Evolutionary conservation across 176 grass and related monocot species (phyloP), one percentile per base, ranked within the genome.

Genomic region (Paspalum vaginatum): DNA sequence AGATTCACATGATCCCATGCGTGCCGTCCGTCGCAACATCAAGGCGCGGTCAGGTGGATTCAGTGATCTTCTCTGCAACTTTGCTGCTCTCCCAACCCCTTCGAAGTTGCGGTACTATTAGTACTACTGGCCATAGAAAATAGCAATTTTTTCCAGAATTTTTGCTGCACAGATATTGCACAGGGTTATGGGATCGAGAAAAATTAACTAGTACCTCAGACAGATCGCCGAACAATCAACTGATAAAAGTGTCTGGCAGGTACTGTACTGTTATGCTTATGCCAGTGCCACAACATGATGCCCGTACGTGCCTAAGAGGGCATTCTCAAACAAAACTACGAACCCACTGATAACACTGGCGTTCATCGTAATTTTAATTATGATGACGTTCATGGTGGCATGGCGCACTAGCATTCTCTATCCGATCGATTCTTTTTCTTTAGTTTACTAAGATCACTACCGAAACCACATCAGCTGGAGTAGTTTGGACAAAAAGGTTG

Each of bases 1-100:
- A 51, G 11, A 39, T 11, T 85, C 77, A 85, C 82, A 70, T 89
- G 87, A 89, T 89, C 74, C 67, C 58, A 65, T 65, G 66, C 48
- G 79, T 65, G n/a, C 22, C 54, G 16, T 39, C 63, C 8, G 15
- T 41, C 25, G 63, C 82, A 70, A 20, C 82, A 50, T 71, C 68
- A 81, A 72, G 26, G 27, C 17, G 57, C 72, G 51, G 77, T 85
- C 72, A 81, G 82, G 82, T 42, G 82, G 71, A 81, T 85, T 50
- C 70, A 69, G 82, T 89, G 77, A 85, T 26, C 81, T 54, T 54
- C 37, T 45, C 16, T 16, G 61, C 81, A 60, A 62, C 75, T 84
- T 84, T 84, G 86, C 42, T 51, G 13, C 21, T 50, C 27, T n/a
- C 24, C 26, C 47, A 4, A 4, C 20, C 22, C 4, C 20, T 57